These are phyloP conservation scores for Paradendryphiella salina DNA, from an alignment of 2,329 filamentous ascomycete species.

Conservation along the genomic window DNA sequence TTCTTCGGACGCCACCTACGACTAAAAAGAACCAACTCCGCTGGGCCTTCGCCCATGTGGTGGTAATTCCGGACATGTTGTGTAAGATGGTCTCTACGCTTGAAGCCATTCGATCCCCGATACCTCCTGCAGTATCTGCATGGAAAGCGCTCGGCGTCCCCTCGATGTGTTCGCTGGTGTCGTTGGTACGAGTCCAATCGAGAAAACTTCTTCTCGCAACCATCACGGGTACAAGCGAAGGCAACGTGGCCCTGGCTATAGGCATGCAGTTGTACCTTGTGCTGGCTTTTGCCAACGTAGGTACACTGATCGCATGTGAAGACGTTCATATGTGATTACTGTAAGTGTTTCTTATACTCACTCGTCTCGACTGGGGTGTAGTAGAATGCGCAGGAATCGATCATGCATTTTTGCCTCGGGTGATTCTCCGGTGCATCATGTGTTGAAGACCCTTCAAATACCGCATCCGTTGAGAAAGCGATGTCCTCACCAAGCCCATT, in stretches of 20 bases:
- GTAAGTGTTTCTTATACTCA: neutral
- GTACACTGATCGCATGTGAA: neutral
- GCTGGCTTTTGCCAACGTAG: accelerated
- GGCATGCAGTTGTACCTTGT: neutral
- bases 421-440: too few relatives aligned
- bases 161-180: neutral
- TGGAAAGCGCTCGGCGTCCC: neutral
- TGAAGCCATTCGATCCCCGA: neutral
- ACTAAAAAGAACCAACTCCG: accelerated
- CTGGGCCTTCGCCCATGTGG: neutral
- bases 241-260: accelerated
- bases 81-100: slow-evolving; percentile 1
- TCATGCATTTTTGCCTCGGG: too few relatives aligned
- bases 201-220: neutral
- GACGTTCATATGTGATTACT: accelerated
- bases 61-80: slow-evolving; percentile 2
- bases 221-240: neutral
- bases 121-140: slow-evolving; percentile 3
- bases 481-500: too few relatives aligned
- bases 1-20: neutral
- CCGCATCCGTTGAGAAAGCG: too few relatives aligned
- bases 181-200: neutral
- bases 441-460: too few relatives aligned
- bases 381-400: neutral
- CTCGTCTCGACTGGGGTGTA: accelerated